Evolutionary conservation across 2,329 filamentous ascomycete genomes (phyloP), one percentile per base, ranked within the genome.

Genomic region (Claviceps cyperi): DNA sequence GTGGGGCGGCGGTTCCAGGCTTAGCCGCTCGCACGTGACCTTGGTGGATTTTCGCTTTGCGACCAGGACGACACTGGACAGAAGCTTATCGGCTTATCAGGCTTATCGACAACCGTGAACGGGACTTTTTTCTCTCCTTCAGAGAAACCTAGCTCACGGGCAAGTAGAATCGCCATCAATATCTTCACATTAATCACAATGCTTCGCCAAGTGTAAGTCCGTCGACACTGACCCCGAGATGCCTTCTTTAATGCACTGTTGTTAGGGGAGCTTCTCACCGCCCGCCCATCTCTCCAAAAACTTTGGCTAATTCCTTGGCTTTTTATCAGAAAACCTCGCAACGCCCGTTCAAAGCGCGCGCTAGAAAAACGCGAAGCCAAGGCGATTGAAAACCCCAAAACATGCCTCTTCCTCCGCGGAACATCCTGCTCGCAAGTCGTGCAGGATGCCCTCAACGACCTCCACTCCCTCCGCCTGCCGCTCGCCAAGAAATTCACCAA

Each of bases 361-460:
- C 82, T 97, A 64, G 92, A 94, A 66, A 91, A 94, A 70, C 86
- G 86, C 62, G 90, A 87, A 62, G 87, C 92, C 51, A 94, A 96
- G 68, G 73, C 81, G 58, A 72, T 85, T 67, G 92, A 98, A 71
- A 92, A 94, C 68, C 81, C 89, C 54, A 96, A 95, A 70, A 86
- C 78, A 35, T 86, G 86, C 53, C 83, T 98, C 58, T 86, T 98
- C 66, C 80, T 98, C 55, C 84, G 88, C 55, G 91, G 90, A 60
- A 88, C 86, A 48, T 84, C 81, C 65, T 91, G 86, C 65, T 91
- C 86, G 44, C 82, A 91, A 60, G 72, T 92, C 46, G 75, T 89
- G 51, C 83, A 94, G 68, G 83, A 91, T 59, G 86, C 88, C 51
- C 74, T 96, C 54, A 84, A 81, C 57, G 92, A 96, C 60, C 78